Base-by-base conservation (phyloP, 2,329 filamentous ascomycete genomes). In the Monilinia laxa region DNA sequence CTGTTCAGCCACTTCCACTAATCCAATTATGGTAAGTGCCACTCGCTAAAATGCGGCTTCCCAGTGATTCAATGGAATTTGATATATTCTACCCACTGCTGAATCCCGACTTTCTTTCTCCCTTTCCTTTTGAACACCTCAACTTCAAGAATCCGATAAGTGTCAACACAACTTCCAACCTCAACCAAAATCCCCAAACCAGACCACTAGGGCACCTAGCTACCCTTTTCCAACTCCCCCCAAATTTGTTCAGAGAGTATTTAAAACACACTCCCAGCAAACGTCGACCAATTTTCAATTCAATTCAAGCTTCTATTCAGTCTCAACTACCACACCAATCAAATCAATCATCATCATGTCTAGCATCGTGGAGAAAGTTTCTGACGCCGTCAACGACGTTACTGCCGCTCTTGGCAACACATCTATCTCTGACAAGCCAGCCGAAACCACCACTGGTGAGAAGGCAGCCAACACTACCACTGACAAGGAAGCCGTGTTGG, bases 401-500 rank as follows among this genome's bases (percentile, higher is more conserved):
- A 88, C 90, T 83, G 75, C 75, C 73, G 83, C 83, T 84, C 81
- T 90, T 85, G 85, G 87, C 80, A 85, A 84, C 80, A 84, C 85
- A 80, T 83, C 83, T 79, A 80, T 90, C 80, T 82, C 83, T 78
- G 84, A 88, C 78, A 75, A 73, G 74, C 73, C 75, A 69, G 71
- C 74, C 42, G 84, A 83, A 74, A 79, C 83, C 77, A 80, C 79
- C 77, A 83, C 77, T 71, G 54, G 63, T 59, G 63, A 65, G 23
- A 72, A 69, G 62, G 68, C 66, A 31, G 67, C 67, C 64, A 70
- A 67, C 58, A 67, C 68, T 25, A 73, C 78, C 73, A 80, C 89
- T 77, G 86, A 90, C 82, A 90, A 92, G 79, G 93, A 97, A 81
- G 93, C 93, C 81, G 93, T 95, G 79, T 90, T 95, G 81, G 92